Evolutionary conservation across 805 yeast species (phyloP).

Genomic region (Jamesozyma spencerorum): DNA sequence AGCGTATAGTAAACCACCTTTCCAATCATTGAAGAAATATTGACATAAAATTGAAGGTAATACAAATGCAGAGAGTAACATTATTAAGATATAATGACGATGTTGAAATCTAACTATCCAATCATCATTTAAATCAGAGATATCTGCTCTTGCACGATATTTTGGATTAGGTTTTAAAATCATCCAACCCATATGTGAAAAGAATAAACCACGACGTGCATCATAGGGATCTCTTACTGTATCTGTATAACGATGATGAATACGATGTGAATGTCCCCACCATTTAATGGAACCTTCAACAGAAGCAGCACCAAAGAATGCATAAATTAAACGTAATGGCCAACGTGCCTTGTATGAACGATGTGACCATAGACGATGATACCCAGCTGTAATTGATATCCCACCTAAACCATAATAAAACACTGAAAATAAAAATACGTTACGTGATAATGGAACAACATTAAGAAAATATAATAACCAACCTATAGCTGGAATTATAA

Average conservation of each 20-base stretch:
- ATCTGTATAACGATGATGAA: conserved; percentile 81
- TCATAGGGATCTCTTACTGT: conserved; percentile 79
- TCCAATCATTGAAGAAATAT: conserved; percentile 46
- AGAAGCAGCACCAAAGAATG: conserved; percentile 73
- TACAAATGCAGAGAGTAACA: conserved; percentile 52
- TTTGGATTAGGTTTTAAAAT: conserved; percentile 70
- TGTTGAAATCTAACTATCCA: conserved; percentile 77
- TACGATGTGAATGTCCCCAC: conserved; percentile 84
- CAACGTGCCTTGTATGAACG: conserved; percentile 56
- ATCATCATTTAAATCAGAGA: conserved; percentile 67
- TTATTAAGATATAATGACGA: conserved; percentile 58
- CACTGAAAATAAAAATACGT: conserved; percentile 41
- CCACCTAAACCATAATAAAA: conserved; percentile 53
- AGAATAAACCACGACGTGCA: conserved; percentile 78
- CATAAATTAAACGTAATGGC: conserved; percentile 56
- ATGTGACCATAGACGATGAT: conserved; percentile 74
- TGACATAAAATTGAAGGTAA: conserved; percentile 55
- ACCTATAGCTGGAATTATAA: conserved; percentile 52
- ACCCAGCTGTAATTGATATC: conserved; percentile 74
- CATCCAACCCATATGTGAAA: conserved; percentile 84
- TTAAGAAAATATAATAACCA: conserved; percentile 33
- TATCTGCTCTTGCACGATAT: conserved; percentile 72
- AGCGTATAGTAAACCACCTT: conserved; percentile 69
- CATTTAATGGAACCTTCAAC: conserved; percentile 81
- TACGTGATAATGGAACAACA: conserved; percentile 38